Conservation (phyloP, 1,284 basidiomycete genomes). For the Trichosporon faecale region DNA sequence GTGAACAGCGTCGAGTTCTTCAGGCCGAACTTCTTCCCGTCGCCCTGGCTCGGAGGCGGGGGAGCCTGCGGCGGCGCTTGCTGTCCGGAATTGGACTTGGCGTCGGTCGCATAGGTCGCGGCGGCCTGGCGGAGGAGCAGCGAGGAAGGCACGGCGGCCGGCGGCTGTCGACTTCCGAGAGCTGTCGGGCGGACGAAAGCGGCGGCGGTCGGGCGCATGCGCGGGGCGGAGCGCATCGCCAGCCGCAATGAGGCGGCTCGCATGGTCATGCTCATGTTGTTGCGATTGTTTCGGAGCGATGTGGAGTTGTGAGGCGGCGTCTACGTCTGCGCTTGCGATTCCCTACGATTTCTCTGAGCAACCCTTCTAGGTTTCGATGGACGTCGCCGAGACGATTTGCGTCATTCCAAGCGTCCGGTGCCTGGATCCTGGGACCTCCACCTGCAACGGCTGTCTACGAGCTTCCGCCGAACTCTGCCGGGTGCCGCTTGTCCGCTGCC, state of each 20-base stretch:
- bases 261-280: background rate
- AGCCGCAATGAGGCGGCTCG: background rate
- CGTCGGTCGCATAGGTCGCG: background rate
- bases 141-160: background rate
- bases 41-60: background rate
- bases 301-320: background rate
- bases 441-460: background rate
- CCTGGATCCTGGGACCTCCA: background rate
- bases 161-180: background rate
- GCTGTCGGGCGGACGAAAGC: background rate
- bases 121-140: background rate
- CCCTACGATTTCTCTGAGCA: background rate
- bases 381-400: background rate
- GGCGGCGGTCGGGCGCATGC: background rate
- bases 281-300: background rate
- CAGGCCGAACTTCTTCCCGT: conserved; percentile 10
- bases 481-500: background rate
- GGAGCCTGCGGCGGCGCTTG: background rate
- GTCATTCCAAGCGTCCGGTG: background rate
- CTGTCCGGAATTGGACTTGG: background rate
- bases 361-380: background rate
- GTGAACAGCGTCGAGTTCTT: conserved; percentile 42
- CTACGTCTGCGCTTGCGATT: background rate
- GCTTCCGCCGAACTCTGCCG: background rate
- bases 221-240: background rate